Conservation (phyloP, 2,329 filamentous ascomycete species). For the Periconia digitata region DNA sequence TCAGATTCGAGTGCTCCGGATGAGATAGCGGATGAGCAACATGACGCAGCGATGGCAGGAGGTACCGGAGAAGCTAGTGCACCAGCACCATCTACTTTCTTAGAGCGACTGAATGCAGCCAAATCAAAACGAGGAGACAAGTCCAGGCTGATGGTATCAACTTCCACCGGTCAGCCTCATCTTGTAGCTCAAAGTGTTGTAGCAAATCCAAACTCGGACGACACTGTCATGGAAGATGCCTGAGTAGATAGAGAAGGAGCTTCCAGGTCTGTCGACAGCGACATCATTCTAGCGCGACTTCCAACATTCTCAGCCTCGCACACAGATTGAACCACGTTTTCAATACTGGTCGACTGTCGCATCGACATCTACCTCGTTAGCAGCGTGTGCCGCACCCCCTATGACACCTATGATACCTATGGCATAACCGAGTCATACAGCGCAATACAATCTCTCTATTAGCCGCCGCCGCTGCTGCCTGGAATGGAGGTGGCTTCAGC, state of each 20-base stretch:
- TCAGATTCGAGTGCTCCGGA: not conserved
- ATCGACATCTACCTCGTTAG: not conserved
- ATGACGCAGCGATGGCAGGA: not conserved
- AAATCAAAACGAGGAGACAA: constrained; percentile 46
- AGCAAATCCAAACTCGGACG: constrained; percentile 1
- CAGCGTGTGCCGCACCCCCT: not conserved
- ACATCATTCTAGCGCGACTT: not conserved
- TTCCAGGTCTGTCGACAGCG: not conserved
- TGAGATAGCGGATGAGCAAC: constrained; percentile 1
- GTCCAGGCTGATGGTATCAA: constrained; percentile 19
- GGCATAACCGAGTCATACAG: not conserved
- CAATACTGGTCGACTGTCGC: not conserved
- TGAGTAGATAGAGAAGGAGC: constrained; percentile 3
- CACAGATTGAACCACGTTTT: not conserved
- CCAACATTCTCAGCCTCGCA: not conserved
- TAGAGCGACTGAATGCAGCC: constrained; percentile 43
- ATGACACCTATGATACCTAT: not conserved
- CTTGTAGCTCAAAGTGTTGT: constrained; percentile 13
- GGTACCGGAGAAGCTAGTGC: not conserved
- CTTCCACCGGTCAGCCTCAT: constrained; percentile 16
- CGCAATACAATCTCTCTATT: not conserved
- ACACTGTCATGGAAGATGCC: constrained; percentile 14
- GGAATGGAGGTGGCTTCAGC: not conserved
- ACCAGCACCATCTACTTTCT: constrained; percentile 39
- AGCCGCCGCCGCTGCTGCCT: not conserved